Base-by-base conservation (phyloP, 2,329 filamentous ascomycete species). In the Colletotrichum coccodes region DNA sequence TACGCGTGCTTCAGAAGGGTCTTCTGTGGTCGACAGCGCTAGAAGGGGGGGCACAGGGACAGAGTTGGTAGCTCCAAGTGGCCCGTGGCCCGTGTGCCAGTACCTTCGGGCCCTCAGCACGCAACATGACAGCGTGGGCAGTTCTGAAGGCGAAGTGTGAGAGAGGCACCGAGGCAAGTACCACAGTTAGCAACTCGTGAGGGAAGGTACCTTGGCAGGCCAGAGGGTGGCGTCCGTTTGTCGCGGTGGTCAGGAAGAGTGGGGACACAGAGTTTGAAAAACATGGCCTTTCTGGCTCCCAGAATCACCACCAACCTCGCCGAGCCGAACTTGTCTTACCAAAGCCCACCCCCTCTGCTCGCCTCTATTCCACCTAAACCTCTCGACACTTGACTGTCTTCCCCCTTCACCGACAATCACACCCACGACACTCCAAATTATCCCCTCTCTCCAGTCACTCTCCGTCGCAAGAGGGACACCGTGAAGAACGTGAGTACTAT, bases 301-400 rank as follows among this genome's bases (percentile, higher is more conserved):
- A 74, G 71, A 74, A 72, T 73, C 64, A 72, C 73, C 73, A 72
- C 72, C 70, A 75, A 74, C 67, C 64, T 70, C 52, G 67, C 64
- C 64, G 56, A 66, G 62, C 66, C 66, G 54, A 69, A 65, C 47
- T 70, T 53, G 61, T 67, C 64, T 70, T 67, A 61, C 57, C 57
- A 70, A 63, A 70, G 64, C 64, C 57, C 64, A 70, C 67, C 67
- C 64, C 67, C 63, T 60, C 61, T 64, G 23, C 54, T 59, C 61
- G 54, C 44, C 44, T 60, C 54, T 69, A 69, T 60, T 69, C 66
- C 66, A 69, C 62, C 62, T 66, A 30, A 69, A 56, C 56, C 62
- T 69, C 66, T 69, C n/a, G 61, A 69, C 66, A 69, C 61, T 69
- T 66, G 66, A 44, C 56, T 52, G 49, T 69, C 62, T 69, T 21